Conservation (phyloP, 306 rosid species). For the Quercus ilex region DNA sequence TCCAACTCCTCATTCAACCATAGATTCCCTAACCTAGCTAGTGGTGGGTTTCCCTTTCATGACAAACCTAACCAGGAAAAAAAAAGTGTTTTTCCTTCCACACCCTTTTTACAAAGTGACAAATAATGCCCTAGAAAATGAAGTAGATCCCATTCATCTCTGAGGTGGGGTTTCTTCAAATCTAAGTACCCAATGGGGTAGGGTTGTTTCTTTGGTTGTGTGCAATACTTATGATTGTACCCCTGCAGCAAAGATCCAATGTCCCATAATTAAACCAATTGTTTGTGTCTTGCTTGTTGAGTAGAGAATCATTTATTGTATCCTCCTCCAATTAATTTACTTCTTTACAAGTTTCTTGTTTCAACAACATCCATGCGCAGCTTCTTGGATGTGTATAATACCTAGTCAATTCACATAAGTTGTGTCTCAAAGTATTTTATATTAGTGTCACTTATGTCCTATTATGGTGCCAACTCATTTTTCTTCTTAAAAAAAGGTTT, state of each 20-base stretch:
- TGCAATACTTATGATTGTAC: neutral
- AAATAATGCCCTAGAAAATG: neutral
- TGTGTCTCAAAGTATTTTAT: conserved; percentile 19
- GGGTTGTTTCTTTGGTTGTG: conserved; percentile 16
- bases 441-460: conserved; percentile 9
- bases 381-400: conserved; percentile 34
- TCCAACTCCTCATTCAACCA: conserved; percentile 98
- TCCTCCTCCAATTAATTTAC: conserved; percentile 14
- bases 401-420: conserved; percentile 43
- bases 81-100: conserved; percentile 25
- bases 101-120: neutral
- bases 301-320: neutral
- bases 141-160: conserved; percentile 33
- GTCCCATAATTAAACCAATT: neutral
- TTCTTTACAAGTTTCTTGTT: conserved; percentile 33
- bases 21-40: conserved; percentile 38
- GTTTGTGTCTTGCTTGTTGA: neutral
- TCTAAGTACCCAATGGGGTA: conserved; percentile 42
- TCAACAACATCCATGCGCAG: conserved; percentile 40
- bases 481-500: conserved; percentile 22
- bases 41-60: conserved; percentile 51
- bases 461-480: conserved; percentile 35
- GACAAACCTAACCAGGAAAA: conserved; percentile 31
- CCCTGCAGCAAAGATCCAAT: neutral
- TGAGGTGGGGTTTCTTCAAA: conserved; percentile 40